Base-by-base conservation (phyloP, 306 rosid species). In the Cyamopsis tetragonoloba region DNA sequence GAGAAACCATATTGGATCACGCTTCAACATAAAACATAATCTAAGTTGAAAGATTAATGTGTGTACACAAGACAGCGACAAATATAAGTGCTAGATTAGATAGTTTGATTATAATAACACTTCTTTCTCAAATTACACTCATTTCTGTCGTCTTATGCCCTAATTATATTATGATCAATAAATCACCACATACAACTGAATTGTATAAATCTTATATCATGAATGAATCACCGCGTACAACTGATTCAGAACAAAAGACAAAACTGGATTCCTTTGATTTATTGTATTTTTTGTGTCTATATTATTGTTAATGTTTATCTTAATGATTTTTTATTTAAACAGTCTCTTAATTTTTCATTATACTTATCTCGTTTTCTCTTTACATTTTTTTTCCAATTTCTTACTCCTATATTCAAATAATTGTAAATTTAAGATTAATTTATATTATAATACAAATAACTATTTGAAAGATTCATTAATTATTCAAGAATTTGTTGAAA, bases 191-290 rank as follows among this genome's bases (percentile, higher is more conserved):
- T 43, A 5, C 75, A 58, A 2, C 8, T 12, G 49, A 12, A 1
- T 13, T 38, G 10, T 26, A n/a, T n/a, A 31, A 58, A 46, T 59
- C 30, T 48, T 61, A n/a, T 2, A 24, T 15, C 22, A 47, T 24
- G n/a, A 17, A 23, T 14, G 58, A 58, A 23, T 31, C 67, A 20
- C 59, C 75, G 19, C 67, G 31, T 43, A 5, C 75, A 58, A 2
- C 8, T 12, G 67, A 71, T 58, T 59, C 18, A 35, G 76, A 58
- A 58, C 60, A 58, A 58, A 59, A 9, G 60, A 71, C 62, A 72
- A 46, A 51, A 58, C 27, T 11, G 19, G 6, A 54, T n/a, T n/a
- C n/a, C n/a, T n/a, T n/a, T n/a, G n/a, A n/a, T n/a, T n/a, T n/a
- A n/a, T n/a, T n/a, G n/a, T n/a, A n/a, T n/a, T n/a, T n/a, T n/a